phyloP scores from a whole-genome alignment of 306 rosid species.

The Heteromeles arbutifolia region DNA sequence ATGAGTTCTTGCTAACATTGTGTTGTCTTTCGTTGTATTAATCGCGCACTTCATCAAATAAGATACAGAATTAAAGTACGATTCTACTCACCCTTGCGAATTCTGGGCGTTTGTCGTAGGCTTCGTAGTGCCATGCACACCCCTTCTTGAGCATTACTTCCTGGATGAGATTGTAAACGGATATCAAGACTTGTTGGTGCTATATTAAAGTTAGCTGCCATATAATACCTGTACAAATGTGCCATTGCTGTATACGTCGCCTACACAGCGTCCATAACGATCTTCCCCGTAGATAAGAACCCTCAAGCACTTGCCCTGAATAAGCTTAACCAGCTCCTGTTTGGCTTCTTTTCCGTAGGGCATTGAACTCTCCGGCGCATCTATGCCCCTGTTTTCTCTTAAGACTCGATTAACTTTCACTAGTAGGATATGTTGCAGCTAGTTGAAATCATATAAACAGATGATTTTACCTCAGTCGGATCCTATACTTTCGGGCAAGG shows the following conservation, averaged over 20 bases:
- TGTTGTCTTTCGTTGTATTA: neutral
- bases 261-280: slow-evolving; percentile 73
- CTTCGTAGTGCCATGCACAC: slow-evolving; percentile 78
- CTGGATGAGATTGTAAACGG: slow-evolving; percentile 29
- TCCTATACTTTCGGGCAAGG: slow-evolving; percentile 72
- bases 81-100: slow-evolving; percentile 46
- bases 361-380: slow-evolving; percentile 83
- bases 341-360: slow-evolving; percentile 82
- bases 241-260: slow-evolving; percentile 66
- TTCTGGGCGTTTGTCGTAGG: slow-evolving; percentile 71
- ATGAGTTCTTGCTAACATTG: neutral
- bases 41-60: neutral
- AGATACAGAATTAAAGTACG: neutral
- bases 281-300: slow-evolving; percentile 68
- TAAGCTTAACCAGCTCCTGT: slow-evolving; percentile 48
- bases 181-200: neutral
- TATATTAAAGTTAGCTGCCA: slow-evolving; percentile 40
- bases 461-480: slow-evolving; percentile 70
- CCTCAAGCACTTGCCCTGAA: slow-evolving; percentile 69
- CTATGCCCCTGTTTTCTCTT: slow-evolving; percentile 65
- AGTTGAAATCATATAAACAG: neutral
- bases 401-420: neutral
- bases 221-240: slow-evolving; percentile 63
- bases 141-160: slow-evolving; percentile 90
- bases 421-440: neutral